Conservation (phyloP, 2,329 filamentous ascomycete genomes). For the Sporothrix pseudoabietina region DNA sequence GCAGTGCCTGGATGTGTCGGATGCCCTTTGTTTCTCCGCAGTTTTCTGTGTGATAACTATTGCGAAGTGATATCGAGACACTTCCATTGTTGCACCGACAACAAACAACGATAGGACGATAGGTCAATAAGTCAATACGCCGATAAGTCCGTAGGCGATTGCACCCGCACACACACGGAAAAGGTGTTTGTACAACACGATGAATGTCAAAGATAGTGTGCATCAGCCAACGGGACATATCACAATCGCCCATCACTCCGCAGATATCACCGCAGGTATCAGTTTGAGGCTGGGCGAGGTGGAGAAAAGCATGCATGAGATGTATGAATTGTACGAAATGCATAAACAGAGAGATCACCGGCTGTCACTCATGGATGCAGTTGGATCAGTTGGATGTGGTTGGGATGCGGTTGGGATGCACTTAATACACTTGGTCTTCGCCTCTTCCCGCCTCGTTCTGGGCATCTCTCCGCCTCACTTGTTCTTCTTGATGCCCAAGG, state of each 20-base stretch:
- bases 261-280: background rate
- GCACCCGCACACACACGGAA: background rate
- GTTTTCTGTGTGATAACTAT: background rate
- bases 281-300: background rate
- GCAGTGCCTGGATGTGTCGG: background rate
- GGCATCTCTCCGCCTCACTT: background rate
- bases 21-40: background rate
- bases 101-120: background rate
- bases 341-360: background rate
- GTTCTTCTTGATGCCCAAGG: background rate
- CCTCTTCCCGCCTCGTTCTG: background rate
- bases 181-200: background rate
- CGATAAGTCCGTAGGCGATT: background rate
- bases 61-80: background rate
- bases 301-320: background rate
- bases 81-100: slow-evolving; percentile 4
- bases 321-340: background rate
- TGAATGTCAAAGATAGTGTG: background rate
- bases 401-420: background rate
- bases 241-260: background rate
- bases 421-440: background rate
- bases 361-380: background rate
- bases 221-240: background rate
- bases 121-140: no score
- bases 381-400: background rate